Base-by-base conservation (phyloP, 495 filamentous ascomycete species). In the Annulohypoxylon stygium region DNA sequence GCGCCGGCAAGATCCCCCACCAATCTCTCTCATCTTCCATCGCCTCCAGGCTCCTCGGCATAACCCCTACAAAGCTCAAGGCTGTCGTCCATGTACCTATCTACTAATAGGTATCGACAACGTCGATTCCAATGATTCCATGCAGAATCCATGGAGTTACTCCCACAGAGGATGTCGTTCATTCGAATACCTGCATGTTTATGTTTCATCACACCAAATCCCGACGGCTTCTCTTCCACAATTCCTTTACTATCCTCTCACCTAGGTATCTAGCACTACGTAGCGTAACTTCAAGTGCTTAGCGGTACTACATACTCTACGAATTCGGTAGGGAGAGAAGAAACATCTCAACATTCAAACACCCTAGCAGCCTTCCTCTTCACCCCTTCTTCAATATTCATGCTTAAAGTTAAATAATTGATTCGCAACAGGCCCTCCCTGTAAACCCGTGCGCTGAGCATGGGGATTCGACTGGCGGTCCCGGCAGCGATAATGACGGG, bases 201-300 rank as follows among this genome's bases (percentile, higher is more conserved):
- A 41, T 7, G 69, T 67, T 67, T 34, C 63, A 63, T 72, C 37
- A 65, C 55, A 51, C 30, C 23, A 67, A 67, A 57, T 41, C 63
- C 63, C 50, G 18, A 50, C 48, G 57, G 58, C 39, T 4, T 58
- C 47, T 33, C 10, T 50, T 60, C 14, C 41, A 16, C 16, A 47
- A 65, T 71, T 39, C 37, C 14, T 48, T 50, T 50, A 33, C 33
- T 51, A 18, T 59, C 37, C 34, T 57, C 30, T 43, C 30, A 14
- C 51, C n/a, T 43, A 30, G 30, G 30, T 23, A 20, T 51, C 61
- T 43, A 50, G 33, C 25, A 41, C 20, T 23, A 7, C 1, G 23
- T 48, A 12, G 45, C 53, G 43, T 50, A 23, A 25, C 20, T 18
- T 50, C n/a, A 50, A 20, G 23, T 51, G 11, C 48, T 10, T 54